These are phyloP conservation scores for Komagataella phaffii DNA, from an alignment of 805 yeast genomes.

Conservation along the genomic window DNA sequence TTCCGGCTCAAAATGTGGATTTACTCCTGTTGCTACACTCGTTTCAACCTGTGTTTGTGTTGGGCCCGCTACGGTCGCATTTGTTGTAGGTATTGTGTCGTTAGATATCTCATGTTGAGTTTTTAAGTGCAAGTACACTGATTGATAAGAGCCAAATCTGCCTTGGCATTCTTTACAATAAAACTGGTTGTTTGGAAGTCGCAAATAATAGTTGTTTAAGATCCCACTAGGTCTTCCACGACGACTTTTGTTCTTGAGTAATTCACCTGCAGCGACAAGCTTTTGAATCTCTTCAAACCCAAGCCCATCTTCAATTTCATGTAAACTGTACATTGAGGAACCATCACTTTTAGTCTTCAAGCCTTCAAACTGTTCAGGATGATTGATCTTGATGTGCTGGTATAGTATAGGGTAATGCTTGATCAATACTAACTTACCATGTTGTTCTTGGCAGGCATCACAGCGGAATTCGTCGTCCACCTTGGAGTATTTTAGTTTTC, in stretches of 20 bases:
- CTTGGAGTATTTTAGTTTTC: background rate
- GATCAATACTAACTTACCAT: background rate
- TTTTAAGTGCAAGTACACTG: background rate
- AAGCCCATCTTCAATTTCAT: background rate
- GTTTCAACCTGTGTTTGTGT: background rate
- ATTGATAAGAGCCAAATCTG: background rate
- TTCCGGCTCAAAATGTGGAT: background rate
- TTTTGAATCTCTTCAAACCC: background rate
- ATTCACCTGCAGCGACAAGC: background rate
- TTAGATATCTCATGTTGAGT: background rate
- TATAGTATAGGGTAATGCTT: background rate
- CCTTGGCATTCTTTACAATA: background rate
- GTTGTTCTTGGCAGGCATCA: background rate
- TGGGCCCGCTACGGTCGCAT: background rate
- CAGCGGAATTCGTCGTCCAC: background rate
- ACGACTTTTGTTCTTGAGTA: background rate
- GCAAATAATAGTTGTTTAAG: background rate
- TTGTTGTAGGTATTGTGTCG: background rate
- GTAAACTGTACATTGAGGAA: background rate
- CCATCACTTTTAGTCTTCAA: background rate
- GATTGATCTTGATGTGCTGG: background rate
- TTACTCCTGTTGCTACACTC: background rate
- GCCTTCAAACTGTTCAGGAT: background rate
- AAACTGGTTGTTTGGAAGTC: background rate
- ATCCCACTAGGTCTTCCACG: background rate